phyloP scores from a whole-genome alignment of 441 rosid genomes.

The Adansonia grandidieri region DNA sequence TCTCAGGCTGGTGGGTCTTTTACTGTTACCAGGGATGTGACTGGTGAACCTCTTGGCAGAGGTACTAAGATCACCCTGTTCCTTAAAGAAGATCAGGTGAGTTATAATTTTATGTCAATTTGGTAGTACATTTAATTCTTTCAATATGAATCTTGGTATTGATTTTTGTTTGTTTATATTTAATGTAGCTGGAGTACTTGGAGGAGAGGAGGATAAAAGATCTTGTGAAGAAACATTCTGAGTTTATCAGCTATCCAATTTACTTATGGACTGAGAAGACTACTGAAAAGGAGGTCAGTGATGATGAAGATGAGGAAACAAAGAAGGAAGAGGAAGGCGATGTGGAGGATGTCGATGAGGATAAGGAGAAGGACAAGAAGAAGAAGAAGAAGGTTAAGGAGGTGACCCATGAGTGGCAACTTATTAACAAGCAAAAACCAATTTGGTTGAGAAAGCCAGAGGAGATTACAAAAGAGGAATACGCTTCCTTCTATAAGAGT shows the following conservation, averaged over 20 bases:
- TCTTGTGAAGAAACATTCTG: conserved; percentile 50
- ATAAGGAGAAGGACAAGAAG: conserved; percentile 43
- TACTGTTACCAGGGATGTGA: conserved; percentile 42
- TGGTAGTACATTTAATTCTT: neutral
- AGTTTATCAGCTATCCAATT: conserved; percentile 51
- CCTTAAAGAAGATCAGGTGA: conserved; percentile 48
- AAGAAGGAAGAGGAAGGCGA: conserved; percentile 48
- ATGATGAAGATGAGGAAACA: conserved; percentile 49
- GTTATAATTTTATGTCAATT: neutral
- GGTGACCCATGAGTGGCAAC: conserved; percentile 46
- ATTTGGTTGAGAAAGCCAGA: conserved; percentile 52
- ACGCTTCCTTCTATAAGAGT: conserved; percentile 48
- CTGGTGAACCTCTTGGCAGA: conserved; percentile 45
- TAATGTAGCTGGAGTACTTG: conserved; percentile 41
- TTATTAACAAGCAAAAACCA: conserved; percentile 49
- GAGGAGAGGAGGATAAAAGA: conserved; percentile 51
- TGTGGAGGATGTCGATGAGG: conserved; percentile 47
- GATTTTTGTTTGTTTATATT: neutral
- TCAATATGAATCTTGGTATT: neutral
- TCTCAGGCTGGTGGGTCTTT: conserved; percentile 50
- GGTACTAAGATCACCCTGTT: conserved; percentile 48
- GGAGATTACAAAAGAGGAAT: conserved; percentile 46
- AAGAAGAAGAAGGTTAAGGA: conserved; percentile 50
- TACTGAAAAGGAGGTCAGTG: conserved; percentile 47
- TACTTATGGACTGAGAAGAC: conserved; percentile 50